A percentile compares a stretch with the other conserved stretches of the same genome.
These are phyloP conservation scores for Cercospora citrullina DNA, from an alignment of 2,329 filamentous ascomycete species.

Conservation along the genomic window DNA sequence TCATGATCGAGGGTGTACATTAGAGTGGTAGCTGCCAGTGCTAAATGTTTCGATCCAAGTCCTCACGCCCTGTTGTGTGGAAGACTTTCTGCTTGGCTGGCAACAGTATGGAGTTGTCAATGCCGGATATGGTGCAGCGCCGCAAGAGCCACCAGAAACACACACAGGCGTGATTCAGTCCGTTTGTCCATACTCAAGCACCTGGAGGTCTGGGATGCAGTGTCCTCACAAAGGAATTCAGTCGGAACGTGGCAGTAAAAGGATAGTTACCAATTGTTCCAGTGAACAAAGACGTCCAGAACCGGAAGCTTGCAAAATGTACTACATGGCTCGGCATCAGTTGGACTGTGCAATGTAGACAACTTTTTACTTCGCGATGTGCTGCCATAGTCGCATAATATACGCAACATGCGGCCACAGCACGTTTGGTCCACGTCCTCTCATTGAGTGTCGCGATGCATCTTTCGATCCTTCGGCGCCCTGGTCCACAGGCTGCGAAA, in stretches of 20 bases:
- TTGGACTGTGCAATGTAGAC: neutral
- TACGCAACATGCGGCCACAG: constrained; percentile 48
- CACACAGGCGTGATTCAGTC: neutral
- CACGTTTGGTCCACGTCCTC: constrained; percentile 37
- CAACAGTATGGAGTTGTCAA: neutral
- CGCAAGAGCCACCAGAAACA: neutral
- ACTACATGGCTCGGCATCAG: neutral
- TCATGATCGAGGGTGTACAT: constrained; percentile 46
- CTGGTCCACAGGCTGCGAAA: constrained; percentile 33
- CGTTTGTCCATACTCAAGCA: neutral
- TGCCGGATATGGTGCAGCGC: neutral
- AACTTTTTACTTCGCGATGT: constrained; percentile 37
- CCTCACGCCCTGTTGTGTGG: neutral
- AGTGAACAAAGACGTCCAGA: constrained; percentile 1
- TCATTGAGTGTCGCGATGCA: constrained; percentile 40
- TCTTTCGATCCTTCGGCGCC: constrained; percentile 29
- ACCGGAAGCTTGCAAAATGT: neutral
- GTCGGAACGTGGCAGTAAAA: neutral
- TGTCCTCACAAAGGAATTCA: neutral
- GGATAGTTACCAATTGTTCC: neutral
- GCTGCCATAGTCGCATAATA: constrained; percentile 46
- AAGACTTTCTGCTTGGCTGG: neutral
- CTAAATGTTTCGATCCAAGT: neutral
- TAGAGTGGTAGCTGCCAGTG: constrained; percentile 10
- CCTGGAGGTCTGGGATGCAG: neutral